Evolutionary conservation across 2,329 filamentous ascomycete genomes (phyloP), one percentile per base, ranked within the genome.

Genomic region (Pyricularia grisea): DNA sequence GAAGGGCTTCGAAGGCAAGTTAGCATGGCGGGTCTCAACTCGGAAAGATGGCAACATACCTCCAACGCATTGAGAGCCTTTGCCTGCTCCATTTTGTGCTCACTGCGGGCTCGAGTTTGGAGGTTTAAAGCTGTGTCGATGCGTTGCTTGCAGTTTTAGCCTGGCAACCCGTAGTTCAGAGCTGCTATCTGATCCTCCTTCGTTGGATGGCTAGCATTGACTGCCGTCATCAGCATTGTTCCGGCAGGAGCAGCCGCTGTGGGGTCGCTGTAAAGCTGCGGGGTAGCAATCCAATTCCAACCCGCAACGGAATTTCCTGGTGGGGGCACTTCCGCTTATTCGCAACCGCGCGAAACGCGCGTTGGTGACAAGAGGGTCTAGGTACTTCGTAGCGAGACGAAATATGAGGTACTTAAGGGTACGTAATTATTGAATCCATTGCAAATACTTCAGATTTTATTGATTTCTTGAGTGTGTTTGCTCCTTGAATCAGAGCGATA

Each of bases 1-100:
- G 81, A 94, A 98, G n/a, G 94, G 93, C 84, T 97, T 83, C 12
- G 85, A 82, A 50, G 81, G 82, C 73, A 84, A 64, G 84, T 27
- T 17, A 67, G 68, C 66, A 69, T 65, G 66, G 33, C 23, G 30
- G 6, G 31, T 66, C 66, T 65, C 23, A 50, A 66, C 23, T 7
- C 65, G 67, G 27, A 12, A 20, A 60, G 67, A 11, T 28, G 64
- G 74, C 6, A 14, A 68, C 78, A 69, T 78, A 88, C 88, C 84
- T 87, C 87, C 66, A 90, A 79, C 68, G 88, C 87, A 73, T 88
- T 88, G 55, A 90, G 79, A 71, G 88, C 87, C 77, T 88, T 89
- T 68, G 81, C 87, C 78, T 94, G 91, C 81, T 92, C 91, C 92
- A 94, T 94, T 67, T 63, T 80, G 73, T 27, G 60, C 60, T 30